Evolutionary conservation across 805 yeast genomes (phyloP).

Genomic region (Starmerella sirachaensis): DNA sequence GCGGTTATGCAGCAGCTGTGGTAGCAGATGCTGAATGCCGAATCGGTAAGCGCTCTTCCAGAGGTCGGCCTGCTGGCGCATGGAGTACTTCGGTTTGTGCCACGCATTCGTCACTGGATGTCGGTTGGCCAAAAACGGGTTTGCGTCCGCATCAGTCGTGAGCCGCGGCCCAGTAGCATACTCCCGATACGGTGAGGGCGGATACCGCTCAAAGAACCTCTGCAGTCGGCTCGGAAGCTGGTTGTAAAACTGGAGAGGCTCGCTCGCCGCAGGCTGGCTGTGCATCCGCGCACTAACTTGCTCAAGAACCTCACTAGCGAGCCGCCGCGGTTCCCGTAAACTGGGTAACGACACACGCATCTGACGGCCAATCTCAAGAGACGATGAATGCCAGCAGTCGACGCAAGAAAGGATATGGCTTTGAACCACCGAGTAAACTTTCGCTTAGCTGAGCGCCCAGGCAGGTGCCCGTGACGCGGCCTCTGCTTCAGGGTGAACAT

Average conservation of each 20-base stretch:
- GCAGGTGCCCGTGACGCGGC: too few species aligned
- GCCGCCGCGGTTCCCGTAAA: slow-evolving; percentile 19
- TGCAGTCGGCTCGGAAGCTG: slow-evolving; percentile 60
- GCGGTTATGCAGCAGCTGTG: slow-evolving; percentile 47
- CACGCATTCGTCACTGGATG: slow-evolving; percentile 69
- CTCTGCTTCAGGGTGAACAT: too few species aligned
- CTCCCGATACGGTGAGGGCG: slow-evolving; percentile 65
- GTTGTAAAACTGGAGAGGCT: slow-evolving; percentile 31
- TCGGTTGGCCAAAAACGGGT: slow-evolving; percentile 77
- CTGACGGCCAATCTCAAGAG: too few species aligned
- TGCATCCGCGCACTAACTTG: too few species aligned
- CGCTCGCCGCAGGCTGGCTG: slow-evolving; percentile 24
- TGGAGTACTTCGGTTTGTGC: slow-evolving; percentile 67
- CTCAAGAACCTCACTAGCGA: slow-evolving; percentile 25
- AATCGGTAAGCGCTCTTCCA: slow-evolving; percentile 70
- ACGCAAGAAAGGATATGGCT: too few species aligned
- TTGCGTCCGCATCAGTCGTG: slow-evolving; percentile 56
- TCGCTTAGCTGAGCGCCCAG: too few species aligned
- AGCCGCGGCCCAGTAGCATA: slow-evolving; percentile 56
- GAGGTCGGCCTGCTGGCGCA: slow-evolving; percentile 70
- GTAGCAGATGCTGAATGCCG: slow-evolving; percentile 71
- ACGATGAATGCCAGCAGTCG: too few species aligned
- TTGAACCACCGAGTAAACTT: too few species aligned
- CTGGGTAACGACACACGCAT: slow-evolving; percentile 25
- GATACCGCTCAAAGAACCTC: slow-evolving; percentile 66